Evolutionary conservation across 805 yeast species (phyloP), one percentile per base, ranked within the genome.

Genomic region (Spencermartinsiella europaea): DNA sequence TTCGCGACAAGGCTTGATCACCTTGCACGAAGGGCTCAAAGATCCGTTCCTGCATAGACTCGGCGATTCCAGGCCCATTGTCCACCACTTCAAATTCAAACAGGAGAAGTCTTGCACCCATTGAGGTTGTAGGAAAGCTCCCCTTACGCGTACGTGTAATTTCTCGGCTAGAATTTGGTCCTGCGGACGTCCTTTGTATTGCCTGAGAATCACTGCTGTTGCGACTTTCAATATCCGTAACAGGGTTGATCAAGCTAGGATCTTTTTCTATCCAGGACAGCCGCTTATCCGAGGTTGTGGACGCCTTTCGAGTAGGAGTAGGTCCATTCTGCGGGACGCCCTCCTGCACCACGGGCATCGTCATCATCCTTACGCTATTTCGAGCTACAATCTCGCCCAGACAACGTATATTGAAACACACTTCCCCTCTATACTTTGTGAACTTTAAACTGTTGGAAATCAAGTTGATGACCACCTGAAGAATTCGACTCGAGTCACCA

Each of bases 1-100:
- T 85, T 62, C 96, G 75, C 1, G 95, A 83, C 34, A 90, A 72
- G 0, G 96, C 88, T 63, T 88, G 96, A 59, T 91, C 98, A 42
- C 98, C 98, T 67, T 91, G 99, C 17, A 88, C 87, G 68, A 91
- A 91, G 1, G 96, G 96, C 60, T 91, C 96, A 65, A 91, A 91
- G 0, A 91, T 91, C 49, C 84, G 80, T 37, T 82, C 83, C 59
- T 88, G 95, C 44, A 87, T 67, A 0, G 80, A 77, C 20, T 82
- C 79, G 34, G 85, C 89, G 40, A 91, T 90, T 48, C 99, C 99
- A 0, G 95, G 86, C 4, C 99, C 98, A 0, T 93, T 85, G 61
- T 91, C 99, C 25, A 73, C 73, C 8, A 93, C 95, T 48, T 80
- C 81, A 38, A 91, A 75, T 56, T 83, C 85, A 34, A 83, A 59